Evolutionary conservation across 179 eudicot species (phyloP).

Genomic region (Actinidia arguta): DNA sequence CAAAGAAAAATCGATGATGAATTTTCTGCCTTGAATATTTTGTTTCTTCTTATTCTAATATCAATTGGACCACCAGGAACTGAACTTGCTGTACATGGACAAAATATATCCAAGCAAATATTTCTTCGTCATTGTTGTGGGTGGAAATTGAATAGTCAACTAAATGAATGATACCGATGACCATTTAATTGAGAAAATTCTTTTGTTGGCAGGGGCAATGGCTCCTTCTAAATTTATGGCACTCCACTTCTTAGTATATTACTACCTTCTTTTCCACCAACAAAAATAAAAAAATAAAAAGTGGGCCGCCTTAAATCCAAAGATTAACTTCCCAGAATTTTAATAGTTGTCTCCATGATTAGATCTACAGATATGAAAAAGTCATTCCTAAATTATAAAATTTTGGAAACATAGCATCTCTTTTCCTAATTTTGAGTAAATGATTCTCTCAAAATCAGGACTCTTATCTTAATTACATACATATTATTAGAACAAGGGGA

Average conservation of each 20-base stretch:
- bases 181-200: not conserved
- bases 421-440: slow-evolving; percentile 3
- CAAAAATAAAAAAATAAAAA: not conserved
- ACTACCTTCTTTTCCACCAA: not conserved
- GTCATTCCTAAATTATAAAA: not conserved
- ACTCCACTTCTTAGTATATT: not conserved
- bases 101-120: not conserved
- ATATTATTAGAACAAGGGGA: no score
- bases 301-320: not conserved
- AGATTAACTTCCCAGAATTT: not conserved
- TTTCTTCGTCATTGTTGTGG: not conserved
- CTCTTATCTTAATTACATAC: not conserved
- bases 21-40: not conserved
- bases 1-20: not conserved
- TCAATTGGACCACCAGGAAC: not conserved
- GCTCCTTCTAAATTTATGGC: not conserved
- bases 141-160: not conserved
- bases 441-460: not conserved
- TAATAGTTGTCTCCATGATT: not conserved
- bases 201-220: not conserved
- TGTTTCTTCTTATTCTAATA: slow-evolving; percentile 1
- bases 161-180: not conserved
- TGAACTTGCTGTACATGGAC: not conserved
- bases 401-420: not conserved
- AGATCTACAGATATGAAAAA: not conserved